These are phyloP conservation scores for Irpex lacteus DNA, from an alignment of 1,284 basidiomycete species.

Conservation along the genomic window DNA sequence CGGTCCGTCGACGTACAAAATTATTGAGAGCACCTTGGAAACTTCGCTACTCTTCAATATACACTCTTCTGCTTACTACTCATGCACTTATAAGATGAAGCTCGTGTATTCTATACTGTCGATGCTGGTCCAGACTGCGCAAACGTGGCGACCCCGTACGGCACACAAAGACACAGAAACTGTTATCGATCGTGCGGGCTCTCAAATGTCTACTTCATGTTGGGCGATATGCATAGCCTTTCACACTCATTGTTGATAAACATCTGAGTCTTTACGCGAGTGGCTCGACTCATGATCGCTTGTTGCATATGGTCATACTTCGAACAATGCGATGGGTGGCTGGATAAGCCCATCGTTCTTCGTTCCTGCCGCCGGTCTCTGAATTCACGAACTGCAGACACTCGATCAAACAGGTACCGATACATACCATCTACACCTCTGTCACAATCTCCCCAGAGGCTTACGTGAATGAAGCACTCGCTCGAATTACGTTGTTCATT, in stretches of 20 bases:
- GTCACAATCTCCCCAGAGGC: not conserved
- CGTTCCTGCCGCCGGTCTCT: not conserved
- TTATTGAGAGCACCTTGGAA: not conserved
- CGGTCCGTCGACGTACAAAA: not conserved
- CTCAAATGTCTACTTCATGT: not conserved
- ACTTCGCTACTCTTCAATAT: not conserved
- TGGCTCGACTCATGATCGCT: not conserved
- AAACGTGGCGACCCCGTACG: not conserved
- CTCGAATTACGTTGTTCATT: not conserved
- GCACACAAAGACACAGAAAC: not conserved
- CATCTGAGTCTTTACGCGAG: not conserved
- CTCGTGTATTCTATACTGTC: not conserved
- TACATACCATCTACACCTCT: not conserved
- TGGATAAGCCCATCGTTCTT: not conserved
- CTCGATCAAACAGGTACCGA: not conserved
- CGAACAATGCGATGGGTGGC: not conserved
- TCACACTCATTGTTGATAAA: not conserved
- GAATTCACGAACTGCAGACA: not conserved
- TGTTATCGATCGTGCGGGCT: not conserved
- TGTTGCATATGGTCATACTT: not conserved
- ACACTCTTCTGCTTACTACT: not conserved
- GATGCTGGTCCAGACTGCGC: not conserved
- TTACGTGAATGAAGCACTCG: not conserved
- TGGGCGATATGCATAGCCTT: not conserved
- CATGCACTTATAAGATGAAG: not conserved